Base-by-base conservation (phyloP, 2,329 filamentous ascomycete genomes). In the Talaromyces sp. region DNA sequence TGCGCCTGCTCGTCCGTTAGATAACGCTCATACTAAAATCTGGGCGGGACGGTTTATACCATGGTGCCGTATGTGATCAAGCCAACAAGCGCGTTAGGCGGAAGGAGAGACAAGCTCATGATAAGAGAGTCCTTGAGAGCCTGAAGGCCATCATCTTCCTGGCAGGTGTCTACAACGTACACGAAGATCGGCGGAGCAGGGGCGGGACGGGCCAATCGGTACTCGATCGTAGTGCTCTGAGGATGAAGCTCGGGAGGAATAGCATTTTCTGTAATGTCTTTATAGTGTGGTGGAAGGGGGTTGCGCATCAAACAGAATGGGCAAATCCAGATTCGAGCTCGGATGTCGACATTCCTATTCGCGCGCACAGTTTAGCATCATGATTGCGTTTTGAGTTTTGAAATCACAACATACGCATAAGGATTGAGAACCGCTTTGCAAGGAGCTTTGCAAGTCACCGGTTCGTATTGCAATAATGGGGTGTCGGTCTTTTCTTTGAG, bases 351-450 rank as follows among this genome's bases (percentile, higher is more conserved):
- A 71, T 87, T 87, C 72, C 85, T 86, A 60, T 2, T 39, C 17
- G 49, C 37, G 39, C 50, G 60, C n/a, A 43, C 19, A 52, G 68
- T 39, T 76, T 62, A 75, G 74, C 35, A 60, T 72, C 63, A 70
- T 67, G 62, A 60, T 64, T 41, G 65, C 43, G 50, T 19, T 27
- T n/a, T 39, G 35, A 33, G 67, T 50, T 50, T 2, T 8, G 15
- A 8, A 47, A 27, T 15, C 49, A 27, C 66, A 31, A 74, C 87
- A 74, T 85, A 96, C 93, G 94, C 97, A 84, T 93, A 98, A 52
- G 95, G 95, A 78, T 99, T 99, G 77, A 99, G 84, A 43, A 98
- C 93, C 63, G 94, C 94, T 79, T 93, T 90, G 80, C 95, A 99
- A 68, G 95, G 95, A 77, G 91, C 87, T 81, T 97, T 97, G 88